A percentile compares a stretch with the other conserved stretches of the same genome.
phyloP scores from a whole-genome alignment of 1,139 yeast species.

The Saccharomyces hybrid region DNA sequence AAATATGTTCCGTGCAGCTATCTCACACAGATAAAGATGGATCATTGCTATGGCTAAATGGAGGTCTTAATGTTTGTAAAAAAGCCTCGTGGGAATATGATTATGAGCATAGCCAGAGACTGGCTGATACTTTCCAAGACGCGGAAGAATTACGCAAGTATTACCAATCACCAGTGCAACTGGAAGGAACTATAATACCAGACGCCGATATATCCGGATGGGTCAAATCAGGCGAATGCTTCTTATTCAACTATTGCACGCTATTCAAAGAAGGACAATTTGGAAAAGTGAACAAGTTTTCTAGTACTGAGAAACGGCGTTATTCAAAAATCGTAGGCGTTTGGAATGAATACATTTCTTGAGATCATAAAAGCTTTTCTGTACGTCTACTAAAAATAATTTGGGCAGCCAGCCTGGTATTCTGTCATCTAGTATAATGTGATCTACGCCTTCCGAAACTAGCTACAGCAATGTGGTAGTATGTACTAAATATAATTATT shows the following conservation, averaged over 20 bases:
- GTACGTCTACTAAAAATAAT: neutral
- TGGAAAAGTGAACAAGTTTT: neutral
- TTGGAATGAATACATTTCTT: neutral
- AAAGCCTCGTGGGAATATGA: neutral
- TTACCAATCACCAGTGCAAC: neutral
- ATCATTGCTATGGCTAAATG: conserved; percentile 7
- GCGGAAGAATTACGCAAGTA: neutral
- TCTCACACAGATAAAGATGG: conserved; percentile 4
- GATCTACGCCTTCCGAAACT: no score
- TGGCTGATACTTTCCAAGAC: neutral
- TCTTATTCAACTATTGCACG: neutral
- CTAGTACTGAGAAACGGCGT: neutral
- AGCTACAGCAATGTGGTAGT: no score
- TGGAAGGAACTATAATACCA: neutral
- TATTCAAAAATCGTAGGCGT: neutral
- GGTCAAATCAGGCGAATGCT: neutral
- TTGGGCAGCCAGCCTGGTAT: neutral
- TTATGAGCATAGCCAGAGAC: neutral
- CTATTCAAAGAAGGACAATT: neutral
- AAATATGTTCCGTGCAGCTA: conserved; percentile 7
- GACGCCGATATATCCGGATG: neutral
- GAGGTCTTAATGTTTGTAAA: conserved; percentile 8
- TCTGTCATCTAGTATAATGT: no score
- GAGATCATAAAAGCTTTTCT: neutral
- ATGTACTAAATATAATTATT: no score